Evolutionary conservation across 2,329 filamentous ascomycete genomes (phyloP).

Genomic region (Scytalidium sp.): DNA sequence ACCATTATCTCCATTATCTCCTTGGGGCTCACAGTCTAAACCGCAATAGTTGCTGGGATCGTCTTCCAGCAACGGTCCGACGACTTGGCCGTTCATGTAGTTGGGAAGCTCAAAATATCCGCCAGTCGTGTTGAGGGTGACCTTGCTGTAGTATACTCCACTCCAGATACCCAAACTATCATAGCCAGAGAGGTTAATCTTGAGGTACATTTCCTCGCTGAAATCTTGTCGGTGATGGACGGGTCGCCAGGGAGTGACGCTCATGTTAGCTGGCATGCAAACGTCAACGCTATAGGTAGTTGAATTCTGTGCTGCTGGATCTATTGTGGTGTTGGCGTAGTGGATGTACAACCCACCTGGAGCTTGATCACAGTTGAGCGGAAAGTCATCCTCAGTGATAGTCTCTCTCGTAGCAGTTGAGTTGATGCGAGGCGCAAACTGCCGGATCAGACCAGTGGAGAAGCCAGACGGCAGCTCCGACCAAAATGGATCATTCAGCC

Average conservation of each 20-base stretch:
- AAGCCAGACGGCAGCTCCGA: constrained; percentile 19
- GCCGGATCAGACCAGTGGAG: constrained; percentile 24
- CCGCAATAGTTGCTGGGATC: no score
- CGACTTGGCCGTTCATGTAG: no score
- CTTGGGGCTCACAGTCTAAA: no score
- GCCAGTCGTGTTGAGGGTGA: constrained; percentile 26
- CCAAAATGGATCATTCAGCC: constrained; percentile 19
- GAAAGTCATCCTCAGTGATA: constrained; percentile 17
- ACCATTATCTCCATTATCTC: no score
- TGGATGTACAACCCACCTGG: constrained; percentile 16
- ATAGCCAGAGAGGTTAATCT: constrained; percentile 9
- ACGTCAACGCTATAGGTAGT: constrained; percentile 21
- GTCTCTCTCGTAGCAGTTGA: constrained; percentile 17
- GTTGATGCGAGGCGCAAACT: constrained; percentile 28
- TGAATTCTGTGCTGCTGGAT: no score
- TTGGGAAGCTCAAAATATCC: no score
- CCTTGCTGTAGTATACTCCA: constrained; percentile 12
- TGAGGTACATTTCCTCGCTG: constrained; percentile 26
- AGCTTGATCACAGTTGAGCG: constrained; percentile 16
- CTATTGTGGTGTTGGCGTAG: constrained; percentile 8
- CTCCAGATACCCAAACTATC: no score
- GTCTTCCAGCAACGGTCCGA: no score
- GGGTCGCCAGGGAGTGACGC: constrained; percentile 21
- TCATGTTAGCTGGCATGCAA: constrained; percentile 26
- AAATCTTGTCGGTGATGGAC: constrained; percentile 28